Evolutionary conservation across 371 early-diverging fungal genomes (phyloP), one percentile per base, ranked within the genome.

Genomic region (Rhizopus microsporus): DNA sequence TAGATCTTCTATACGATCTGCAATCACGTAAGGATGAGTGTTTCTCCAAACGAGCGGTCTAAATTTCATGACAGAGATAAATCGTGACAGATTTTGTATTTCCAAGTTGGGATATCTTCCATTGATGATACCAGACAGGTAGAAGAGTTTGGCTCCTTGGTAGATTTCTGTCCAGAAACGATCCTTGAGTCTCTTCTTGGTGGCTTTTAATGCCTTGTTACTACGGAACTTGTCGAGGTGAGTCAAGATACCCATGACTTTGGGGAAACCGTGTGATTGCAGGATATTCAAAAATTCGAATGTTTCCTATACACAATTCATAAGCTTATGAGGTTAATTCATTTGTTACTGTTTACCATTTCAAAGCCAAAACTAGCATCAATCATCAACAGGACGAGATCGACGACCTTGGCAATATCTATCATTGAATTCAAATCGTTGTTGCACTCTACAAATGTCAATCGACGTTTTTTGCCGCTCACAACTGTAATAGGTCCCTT

Each of bases 91-190:
- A 67, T 97, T 97, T 60, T 93, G 76, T 43, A 97, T 84, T 67
- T 98, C 99, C 67, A 85, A 87, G 64, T 95, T 93, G 33, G 92
- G 88, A 71, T 98, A 98, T 37, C 88, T 82, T 29, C 93, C 95
- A 65, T 97, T 90, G 75, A 96, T 91, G 23, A 97, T 79, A 33
- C 99, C 98, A 1, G 95, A 93, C 29, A 98, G 80, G 62, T 96
- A 97, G 63, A 98, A 98, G 15, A 98, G 78, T 71, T 97, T 97
- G 56, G 98, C 98, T 32, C 99, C 99, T 62, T 94, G 91, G 68
- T 97, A 96, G 54, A 97, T 96, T 72, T 98, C 99, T 9, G 97
- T 96, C 99, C 98, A 97, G 83, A 97, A 97, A 65, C 99, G 90
- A 52, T 95, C 94, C 86, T 98, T 98, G 51, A 98, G 76, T 54